A percentile compares a stretch with the other conserved stretches of the same genome.
Conservation (phyloP, 352 stramenopile genomes). For the Phytopythium aichiense region DNA sequence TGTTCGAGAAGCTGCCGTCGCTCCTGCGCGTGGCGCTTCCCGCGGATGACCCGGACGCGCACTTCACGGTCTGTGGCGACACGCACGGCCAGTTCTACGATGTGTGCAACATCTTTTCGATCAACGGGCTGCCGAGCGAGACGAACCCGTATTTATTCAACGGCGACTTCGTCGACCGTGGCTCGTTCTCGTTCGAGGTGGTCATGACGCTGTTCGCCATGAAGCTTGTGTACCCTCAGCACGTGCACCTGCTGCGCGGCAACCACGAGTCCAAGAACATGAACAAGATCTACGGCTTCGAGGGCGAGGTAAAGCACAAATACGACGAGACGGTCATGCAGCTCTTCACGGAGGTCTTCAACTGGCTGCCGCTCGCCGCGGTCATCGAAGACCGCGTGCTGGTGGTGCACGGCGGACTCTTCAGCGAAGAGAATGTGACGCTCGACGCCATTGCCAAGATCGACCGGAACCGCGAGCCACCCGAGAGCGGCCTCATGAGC, state of each 20-base stretch:
- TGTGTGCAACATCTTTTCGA: conserved; percentile 99
- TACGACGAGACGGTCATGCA: conserved; percentile 99
- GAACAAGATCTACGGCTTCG: conserved; percentile 99
- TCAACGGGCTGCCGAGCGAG: conserved; percentile 95
- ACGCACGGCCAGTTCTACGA: conserved; percentile 99
- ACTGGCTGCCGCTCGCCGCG: conserved; percentile 93
- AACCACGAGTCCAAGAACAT: conserved; percentile 99
- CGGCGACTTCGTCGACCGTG: conserved; percentile 99
- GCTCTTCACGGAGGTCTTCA: conserved; percentile 99
- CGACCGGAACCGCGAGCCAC: conserved; percentile 92
- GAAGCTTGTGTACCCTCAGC: conserved; percentile 93
- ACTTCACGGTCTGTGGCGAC: conserved; percentile 97
- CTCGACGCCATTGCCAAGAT: conserved; percentile 95
- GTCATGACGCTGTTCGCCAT: conserved; percentile 97
- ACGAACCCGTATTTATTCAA: conserved; percentile 99
- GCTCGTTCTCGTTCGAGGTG: conserved; percentile 98
- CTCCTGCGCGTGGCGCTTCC: conserved; percentile 86
- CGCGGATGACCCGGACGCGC: conserved; percentile 41
- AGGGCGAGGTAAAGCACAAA: conserved; percentile 99
- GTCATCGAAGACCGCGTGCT: conserved; percentile 95
- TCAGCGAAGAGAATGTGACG: conserved; percentile 92
- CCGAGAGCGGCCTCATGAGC: conserved; percentile 91
- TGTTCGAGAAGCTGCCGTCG: conserved; percentile 88
- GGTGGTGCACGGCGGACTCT: conserved; percentile 97
- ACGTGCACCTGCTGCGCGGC: conserved; percentile 93